phyloP scores from a whole-genome alignment of 176 grass and related monocot genomes.

The Saccharum officinarum region DNA sequence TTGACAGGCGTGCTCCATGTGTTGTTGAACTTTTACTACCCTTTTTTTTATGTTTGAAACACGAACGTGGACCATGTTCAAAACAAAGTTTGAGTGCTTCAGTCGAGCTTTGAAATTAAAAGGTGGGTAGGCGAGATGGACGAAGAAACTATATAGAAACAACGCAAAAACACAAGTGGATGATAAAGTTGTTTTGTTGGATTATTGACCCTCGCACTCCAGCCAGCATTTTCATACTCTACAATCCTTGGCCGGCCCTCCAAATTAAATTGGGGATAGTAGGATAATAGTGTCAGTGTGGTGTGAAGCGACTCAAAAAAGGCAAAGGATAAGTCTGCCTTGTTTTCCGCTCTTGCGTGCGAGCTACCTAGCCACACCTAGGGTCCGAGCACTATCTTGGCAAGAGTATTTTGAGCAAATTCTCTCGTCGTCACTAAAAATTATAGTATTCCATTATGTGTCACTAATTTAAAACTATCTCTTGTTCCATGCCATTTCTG shows the following conservation, averaged over 20 bases:
- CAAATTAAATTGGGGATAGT: too few species aligned
- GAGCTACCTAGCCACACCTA: too few species aligned
- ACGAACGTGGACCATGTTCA: neutral
- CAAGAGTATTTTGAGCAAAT: too few species aligned
- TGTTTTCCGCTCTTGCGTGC: neutral
- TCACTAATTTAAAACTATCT: too few species aligned
- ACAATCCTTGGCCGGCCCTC: neutral
- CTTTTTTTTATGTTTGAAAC: neutral
- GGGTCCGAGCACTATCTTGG: too few species aligned
- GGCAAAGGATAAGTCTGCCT: neutral
- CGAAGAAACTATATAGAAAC: neutral
- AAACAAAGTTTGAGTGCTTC: neutral
- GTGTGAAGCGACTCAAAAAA: neutral
- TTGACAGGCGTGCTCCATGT: neutral
- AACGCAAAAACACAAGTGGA: neutral
- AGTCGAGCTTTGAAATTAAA: neutral
- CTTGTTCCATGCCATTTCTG: too few species aligned
- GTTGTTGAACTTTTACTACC: neutral
- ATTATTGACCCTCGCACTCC: neutral
- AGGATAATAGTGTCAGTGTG: too few species aligned
- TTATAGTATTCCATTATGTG: too few species aligned
- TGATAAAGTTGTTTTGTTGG: neutral
- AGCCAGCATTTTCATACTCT: neutral
- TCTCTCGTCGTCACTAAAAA: too few species aligned
- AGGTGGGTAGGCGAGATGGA: slow-evolving; percentile 3